Percentiles rank a stretch among this genome's conserved stretches.
These are phyloP conservation scores for Styphnolobium japonicum DNA, from an alignment of 306 rosid species.

Conservation along the genomic window DNA sequence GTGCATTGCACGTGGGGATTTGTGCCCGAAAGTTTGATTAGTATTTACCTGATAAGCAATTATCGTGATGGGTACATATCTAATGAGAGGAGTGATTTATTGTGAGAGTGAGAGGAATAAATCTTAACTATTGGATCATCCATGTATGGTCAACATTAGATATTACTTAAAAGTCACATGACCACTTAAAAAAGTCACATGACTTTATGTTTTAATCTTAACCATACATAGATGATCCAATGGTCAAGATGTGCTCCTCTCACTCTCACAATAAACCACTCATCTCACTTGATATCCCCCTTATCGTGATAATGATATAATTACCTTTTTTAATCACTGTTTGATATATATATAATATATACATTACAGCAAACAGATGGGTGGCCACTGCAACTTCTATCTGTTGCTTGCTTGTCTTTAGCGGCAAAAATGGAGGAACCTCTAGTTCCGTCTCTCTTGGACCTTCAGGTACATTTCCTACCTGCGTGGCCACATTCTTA, in stretches of 20 bases:
- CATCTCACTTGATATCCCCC: no score
- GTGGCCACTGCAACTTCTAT: slow-evolving; percentile 90
- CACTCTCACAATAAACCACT: no score
- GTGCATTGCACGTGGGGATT: slow-evolving; percentile 34
- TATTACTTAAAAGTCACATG: no score
- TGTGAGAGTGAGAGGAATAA: no score
- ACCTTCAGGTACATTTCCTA: slow-evolving; percentile 71
- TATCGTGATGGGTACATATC: no score
- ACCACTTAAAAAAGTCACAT: no score
- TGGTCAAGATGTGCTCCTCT: no score
- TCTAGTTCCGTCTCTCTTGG: slow-evolving; percentile 84
- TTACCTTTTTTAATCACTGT: background rate
- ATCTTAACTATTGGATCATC: no score
- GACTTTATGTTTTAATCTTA: no score
- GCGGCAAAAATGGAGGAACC: slow-evolving; percentile 99
- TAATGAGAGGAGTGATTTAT: no score
- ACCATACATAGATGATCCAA: no score
- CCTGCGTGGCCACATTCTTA: background rate
- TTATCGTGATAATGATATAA: slow-evolving; percentile 16
- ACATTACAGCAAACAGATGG: slow-evolving; percentile 77
- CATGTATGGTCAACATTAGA: no score
- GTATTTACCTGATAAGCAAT: background rate
- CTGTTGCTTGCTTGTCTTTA: slow-evolving; percentile 90
- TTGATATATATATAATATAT: slow-evolving; percentile 5
- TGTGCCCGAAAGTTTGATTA: slow-evolving; percentile 27